Percentiles rank a stretch among this genome's conserved stretches.
phyloP scores from a whole-genome alignment of 2,329 filamentous ascomycete genomes.

The Leptographium radiaticola region DNA sequence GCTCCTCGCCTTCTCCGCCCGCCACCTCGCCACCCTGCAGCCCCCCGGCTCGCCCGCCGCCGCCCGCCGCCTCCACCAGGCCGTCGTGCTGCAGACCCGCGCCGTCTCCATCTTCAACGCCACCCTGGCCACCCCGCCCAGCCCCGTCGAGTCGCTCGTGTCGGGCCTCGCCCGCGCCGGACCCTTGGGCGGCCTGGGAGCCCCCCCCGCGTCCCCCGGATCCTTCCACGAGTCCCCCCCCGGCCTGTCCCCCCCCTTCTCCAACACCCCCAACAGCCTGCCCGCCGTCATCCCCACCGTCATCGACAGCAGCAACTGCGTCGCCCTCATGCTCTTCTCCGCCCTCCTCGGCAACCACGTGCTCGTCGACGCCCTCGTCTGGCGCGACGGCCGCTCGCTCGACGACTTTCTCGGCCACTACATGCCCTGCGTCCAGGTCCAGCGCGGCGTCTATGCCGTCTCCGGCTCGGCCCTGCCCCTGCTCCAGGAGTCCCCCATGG shows the following conservation, averaged over 20 bases:
- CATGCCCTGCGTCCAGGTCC: conserved; percentile 16
- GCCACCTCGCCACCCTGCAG: conserved; percentile 14
- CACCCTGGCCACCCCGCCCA: not conserved
- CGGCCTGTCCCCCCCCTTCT: too few species aligned
- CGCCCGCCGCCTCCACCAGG: conserved; percentile 13
- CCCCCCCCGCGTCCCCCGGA: too few species aligned
- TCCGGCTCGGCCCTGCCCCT: conserved; percentile 15
- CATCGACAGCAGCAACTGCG: conserved; percentile 19
- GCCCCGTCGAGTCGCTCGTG: too few species aligned
- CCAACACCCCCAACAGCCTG: too few species aligned
- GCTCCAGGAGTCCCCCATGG: conserved; percentile 16
- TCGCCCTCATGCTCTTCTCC: conserved; percentile 21
- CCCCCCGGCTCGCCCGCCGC: conserved; percentile 11
- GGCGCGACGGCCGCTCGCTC: conserved; percentile 11
- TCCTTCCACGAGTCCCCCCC: too few species aligned
- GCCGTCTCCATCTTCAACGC: conserved; percentile 19
- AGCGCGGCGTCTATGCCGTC: conserved; percentile 13
- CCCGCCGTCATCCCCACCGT: not conserved
- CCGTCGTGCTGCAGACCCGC: conserved; percentile 19
- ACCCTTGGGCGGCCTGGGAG: too few species aligned
- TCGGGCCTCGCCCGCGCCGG: too few species aligned
- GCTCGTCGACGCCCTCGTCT: conserved; percentile 20
- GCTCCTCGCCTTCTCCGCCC: conserved; percentile 23
- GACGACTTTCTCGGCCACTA: conserved; percentile 18
- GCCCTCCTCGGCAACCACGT: conserved; percentile 20